Base-by-base conservation (phyloP, 768 basidiomycete species). In the Mycena floridula region DNA sequence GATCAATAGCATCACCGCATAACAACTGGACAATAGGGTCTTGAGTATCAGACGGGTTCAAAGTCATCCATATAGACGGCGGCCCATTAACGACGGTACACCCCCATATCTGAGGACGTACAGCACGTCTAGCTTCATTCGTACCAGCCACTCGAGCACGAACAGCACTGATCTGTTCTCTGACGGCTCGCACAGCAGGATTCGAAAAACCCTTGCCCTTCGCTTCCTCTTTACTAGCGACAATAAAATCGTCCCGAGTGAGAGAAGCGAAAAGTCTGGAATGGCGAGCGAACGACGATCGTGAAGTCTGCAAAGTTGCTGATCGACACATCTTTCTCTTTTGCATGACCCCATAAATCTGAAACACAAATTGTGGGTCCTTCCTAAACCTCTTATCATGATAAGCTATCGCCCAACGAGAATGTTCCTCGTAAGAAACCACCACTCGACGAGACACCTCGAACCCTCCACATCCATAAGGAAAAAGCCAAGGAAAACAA, bases 21-120 rank as follows among this genome's bases (percentile, higher is more conserved):
- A 77, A 55, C 0, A 76, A 59, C 43, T 75, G 72, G 0, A 65
- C 62, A 21, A 74, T 60, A 0, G 72, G 73, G 48, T 73, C 68
- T 25, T 69, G 61, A 0, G 63, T 40, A 48, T 74, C 68, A 0
- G 46, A 43, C 1, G 66, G 68, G 46, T 73, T 73, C 3, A 73
- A 66, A 0, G 69, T 73, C 0, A 71, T 48, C 70, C 70, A 74
- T 0, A 72, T 24, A 4, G 46, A 50, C 1, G 63, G 61, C 13
- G 70, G 64, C 2, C 50, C 48, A 1, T 50, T n/a, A 4, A 25
- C n/a, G 0, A 64, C 32, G 0, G 52, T 42, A 0, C 59, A 68
- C 16, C 57, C 53, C 65, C 68, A 68, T 3, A 71, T 62, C 35
- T 66, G 44, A 7, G 54, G 53, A 0, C 62, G 48, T 2, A 58